Base-by-base conservation (phyloP, 1,139 yeast genomes). In the Hansenula sp. region DNA sequence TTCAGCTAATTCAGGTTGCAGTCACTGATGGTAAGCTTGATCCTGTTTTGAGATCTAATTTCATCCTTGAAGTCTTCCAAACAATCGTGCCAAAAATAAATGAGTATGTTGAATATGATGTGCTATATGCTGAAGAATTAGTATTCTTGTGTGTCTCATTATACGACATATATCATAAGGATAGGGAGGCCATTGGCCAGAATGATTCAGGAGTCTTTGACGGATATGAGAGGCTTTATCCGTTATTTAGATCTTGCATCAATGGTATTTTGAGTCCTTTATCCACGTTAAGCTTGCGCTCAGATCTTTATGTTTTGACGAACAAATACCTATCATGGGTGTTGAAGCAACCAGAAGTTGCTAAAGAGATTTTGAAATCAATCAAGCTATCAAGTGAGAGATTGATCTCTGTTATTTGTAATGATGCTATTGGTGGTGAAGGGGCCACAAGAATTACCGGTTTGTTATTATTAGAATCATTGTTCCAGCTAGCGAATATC, bases 371-470 rank as follows among this genome's bases (percentile, higher is more conserved):
- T 17, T 60, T 77, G 38, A 72, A 70, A 15, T 74, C 78, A 27
- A 66, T 89, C 38, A 73, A 78, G 42, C 68, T 82, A 9, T 68
- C 81, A 16, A 90, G 84, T 47, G 81, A 76, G 36, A 75, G 77
- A 50, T 67, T 88, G 49, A 69, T 89, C 33, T 84, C 79, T 32
- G 73, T 77, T 2, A 72, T 89, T 30, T 81, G 89, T 56, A 81
- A 79, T 49, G 98, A 93, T 65, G 84, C 94, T 0, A 76, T 88
- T 15, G 74, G 80, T 46, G 90, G 94, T 2, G 95, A 86, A 53
- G 94, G 94, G 0, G 69, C 84, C 0, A 77, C 85, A 3, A 74
- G 95, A 52, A 74, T 90, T n/a, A 82, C 93, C 0, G 84, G 96
- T 1, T 68, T 90, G 15, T 63, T 89, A 18, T 67, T 91, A 15